These are phyloP conservation scores for Lentinula detonsa DNA, from an alignment of 768 basidiomycete species.

Conservation along the genomic window DNA sequence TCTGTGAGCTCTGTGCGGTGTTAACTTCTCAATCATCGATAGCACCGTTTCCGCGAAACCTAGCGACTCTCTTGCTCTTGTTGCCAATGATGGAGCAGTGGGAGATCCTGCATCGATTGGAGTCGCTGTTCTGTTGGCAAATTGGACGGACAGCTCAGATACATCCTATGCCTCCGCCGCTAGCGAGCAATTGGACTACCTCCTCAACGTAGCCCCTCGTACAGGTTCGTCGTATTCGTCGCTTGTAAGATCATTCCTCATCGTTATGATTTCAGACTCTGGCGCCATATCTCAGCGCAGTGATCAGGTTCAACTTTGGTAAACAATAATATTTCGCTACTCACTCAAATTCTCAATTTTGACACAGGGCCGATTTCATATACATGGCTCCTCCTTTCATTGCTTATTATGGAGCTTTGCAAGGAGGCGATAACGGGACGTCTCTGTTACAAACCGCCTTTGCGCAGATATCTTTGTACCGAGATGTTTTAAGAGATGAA, in stretches of 20 bases:
- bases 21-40: not conserved
- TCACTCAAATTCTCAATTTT: not conserved
- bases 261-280: too few species aligned
- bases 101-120: constrained; percentile 80
- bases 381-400: constrained; percentile 46
- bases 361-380: constrained; percentile 8
- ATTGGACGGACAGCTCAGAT: constrained; percentile 33
- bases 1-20: not conserved
- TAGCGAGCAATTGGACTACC: constrained; percentile 38
- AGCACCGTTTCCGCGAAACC: constrained; percentile 34
- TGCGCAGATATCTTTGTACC: constrained; percentile 52
- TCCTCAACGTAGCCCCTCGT: constrained; percentile 36
- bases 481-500: constrained; percentile 42
- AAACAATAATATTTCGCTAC: not conserved
- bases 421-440: constrained; percentile 26
- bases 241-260: not conserved
- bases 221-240: constrained; percentile 26
- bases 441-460: constrained; percentile 43
- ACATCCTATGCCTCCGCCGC: constrained; percentile 25
- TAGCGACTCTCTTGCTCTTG: constrained; percentile 31
- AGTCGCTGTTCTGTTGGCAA: constrained; percentile 58
- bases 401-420: constrained; percentile 55
- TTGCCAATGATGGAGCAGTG: constrained; percentile 37
- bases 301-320: constrained; percentile 49
- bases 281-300: constrained; percentile 50